These are phyloP conservation scores for Brassica incana DNA, from an alignment of 345 rosid species.

Conservation along the genomic window DNA sequence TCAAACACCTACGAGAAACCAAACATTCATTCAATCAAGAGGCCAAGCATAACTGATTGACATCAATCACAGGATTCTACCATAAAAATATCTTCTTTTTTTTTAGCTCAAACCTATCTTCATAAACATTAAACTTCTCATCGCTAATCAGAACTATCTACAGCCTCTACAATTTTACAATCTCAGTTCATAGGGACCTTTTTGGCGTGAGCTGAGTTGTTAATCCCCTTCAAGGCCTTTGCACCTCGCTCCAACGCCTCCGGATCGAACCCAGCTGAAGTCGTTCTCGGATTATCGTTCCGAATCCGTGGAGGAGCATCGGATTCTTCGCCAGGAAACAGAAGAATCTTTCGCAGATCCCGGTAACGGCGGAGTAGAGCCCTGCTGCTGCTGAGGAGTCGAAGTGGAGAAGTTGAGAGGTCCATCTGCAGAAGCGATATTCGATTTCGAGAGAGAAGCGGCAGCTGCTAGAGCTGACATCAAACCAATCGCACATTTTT, in stretches of 20 bases:
- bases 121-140: not conserved
- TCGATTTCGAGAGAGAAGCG: conserved; percentile 46
- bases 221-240: conserved; percentile 66
- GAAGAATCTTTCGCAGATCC: conserved; percentile 37
- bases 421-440: conserved; percentile 60
- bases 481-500: conserved; percentile 52
- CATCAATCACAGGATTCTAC: conserved; percentile 2
- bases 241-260: conserved; percentile 92
- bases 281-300: conserved; percentile 75
- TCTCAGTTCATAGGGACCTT: conserved; percentile 44
- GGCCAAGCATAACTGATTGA: not conserved
- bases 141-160: not conserved
- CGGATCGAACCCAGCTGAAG: conserved; percentile 87
- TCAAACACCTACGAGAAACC: conserved; percentile 65
- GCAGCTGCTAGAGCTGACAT: conserved; percentile 74
- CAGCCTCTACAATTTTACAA: not conserved
- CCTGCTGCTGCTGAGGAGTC: conserved; percentile 36
- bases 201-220: conserved; percentile 66
- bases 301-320: conserved; percentile 50
- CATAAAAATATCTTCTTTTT: not conserved
- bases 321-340: conserved; percentile 40
- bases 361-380: conserved; percentile 32
- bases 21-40: conserved; percentile 18
- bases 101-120: not conserved
- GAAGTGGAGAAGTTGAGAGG: conserved; percentile 54